These are phyloP conservation scores for Metarhizium anisopliae DNA, from an alignment of 2,329 filamentous ascomycete species.

Conservation along the genomic window DNA sequence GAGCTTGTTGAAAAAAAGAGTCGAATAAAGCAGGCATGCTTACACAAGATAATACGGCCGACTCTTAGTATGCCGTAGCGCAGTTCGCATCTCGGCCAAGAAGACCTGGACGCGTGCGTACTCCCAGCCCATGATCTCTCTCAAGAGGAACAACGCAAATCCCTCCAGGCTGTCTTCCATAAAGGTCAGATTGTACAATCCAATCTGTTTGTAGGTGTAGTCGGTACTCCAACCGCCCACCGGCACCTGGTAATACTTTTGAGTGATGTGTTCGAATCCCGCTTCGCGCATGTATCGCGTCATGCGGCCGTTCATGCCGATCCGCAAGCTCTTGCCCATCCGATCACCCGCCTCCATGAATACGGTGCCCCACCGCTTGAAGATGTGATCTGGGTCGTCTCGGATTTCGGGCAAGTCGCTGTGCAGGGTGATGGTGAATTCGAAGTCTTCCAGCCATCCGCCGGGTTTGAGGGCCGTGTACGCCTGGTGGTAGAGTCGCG, in stretches of 20 bases:
- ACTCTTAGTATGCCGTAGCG: conserved; percentile 12
- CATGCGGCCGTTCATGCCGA: conserved; percentile 13
- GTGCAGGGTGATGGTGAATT: conserved; percentile 10
- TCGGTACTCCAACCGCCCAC: conserved; percentile 11
- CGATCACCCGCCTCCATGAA: conserved; percentile 16
- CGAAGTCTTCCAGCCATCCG: conserved; percentile 30
- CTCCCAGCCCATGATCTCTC: conserved; percentile 18
- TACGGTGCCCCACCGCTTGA: conserved; percentile 15
- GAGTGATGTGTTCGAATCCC: conserved; percentile 13
- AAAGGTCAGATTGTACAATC: conserved; percentile 14
- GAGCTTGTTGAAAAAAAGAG: too few species aligned
- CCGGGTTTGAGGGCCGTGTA: conserved; percentile 47
- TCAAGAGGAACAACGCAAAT: conserved; percentile 18
- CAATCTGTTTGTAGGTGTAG: conserved; percentile 8
- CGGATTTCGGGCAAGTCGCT: conserved; percentile 7
- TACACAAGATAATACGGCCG: conserved; percentile 16
- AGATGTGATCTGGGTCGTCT: conserved; percentile 16
- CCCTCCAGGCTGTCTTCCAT: conserved; percentile 19
- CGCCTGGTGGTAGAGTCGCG: conserved; percentile 39
- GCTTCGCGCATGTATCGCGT: conserved; percentile 13
- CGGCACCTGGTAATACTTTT: conserved; percentile 9
- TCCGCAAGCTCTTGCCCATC: conserved; percentile 14
- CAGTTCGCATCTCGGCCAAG: conserved; percentile 15
- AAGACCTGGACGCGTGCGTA: conserved; percentile 14
- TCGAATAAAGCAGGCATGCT: conserved; percentile 3